Evolutionary conservation across 1,284 basidiomycete genomes (phyloP), one percentile per base, ranked within the genome.

Genomic region (Boletellus dicymbophilus): DNA sequence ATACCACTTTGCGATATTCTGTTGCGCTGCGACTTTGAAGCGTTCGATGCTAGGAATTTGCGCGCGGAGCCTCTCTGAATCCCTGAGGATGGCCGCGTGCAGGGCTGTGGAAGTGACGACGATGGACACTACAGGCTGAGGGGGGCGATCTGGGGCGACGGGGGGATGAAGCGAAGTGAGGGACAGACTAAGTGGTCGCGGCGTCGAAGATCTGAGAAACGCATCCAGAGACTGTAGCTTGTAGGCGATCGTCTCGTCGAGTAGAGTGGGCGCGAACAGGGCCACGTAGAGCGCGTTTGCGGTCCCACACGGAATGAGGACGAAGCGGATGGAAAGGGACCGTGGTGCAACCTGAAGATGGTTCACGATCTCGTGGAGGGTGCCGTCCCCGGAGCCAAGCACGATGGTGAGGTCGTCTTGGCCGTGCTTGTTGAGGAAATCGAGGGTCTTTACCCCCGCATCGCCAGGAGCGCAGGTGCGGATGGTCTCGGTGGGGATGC

Each of bases 271-370:
- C 4, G 75, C 78, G 58, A 82, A 88, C 38, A 84, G 68, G 39
- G 76, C 87, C 46, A 79, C 78, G 66, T 88, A 94, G n/a, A 97
- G 75, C 0, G 95, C 95, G 63, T 98, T 98, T 18, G 93, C 94
- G n/a, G 95, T 98, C 11, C 95, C 95, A 37, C 83, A 82, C 4
- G 95, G 94, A 15, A 90, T 73, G 28, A 89, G 73, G 11, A 73
- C 80, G 49, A 88, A 68, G 27, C 66, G 61, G 39, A 82, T 53
- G 36, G 58, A 37, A 38, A 54, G 47, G 40, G 56, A 47, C 10
- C 54, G 45, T 16, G 62, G 56, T 13, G 61, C 60, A 26, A 60
- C 62, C 46, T 76, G 70, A 27, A 90, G 62, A 7, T 76, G 73
- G 53, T 89, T 87, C 58, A 93, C 75, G 48, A 95, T 79, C 64